Base-by-base conservation (phyloP, 441 rosid species). In the Manihot esculenta region DNA sequence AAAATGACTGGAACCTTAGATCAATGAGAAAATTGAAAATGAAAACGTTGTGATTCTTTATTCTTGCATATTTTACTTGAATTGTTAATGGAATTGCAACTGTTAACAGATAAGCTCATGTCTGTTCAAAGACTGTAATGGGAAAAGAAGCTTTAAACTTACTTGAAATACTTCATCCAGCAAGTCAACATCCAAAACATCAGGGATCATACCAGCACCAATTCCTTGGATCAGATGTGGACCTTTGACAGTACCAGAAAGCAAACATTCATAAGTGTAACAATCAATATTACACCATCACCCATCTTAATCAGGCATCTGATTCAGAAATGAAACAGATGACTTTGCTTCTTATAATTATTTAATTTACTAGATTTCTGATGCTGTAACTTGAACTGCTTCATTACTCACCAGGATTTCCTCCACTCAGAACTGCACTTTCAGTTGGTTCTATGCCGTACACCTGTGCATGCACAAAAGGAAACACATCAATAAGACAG, bases 371-470 rank as follows among this genome's bases (percentile, higher is more conserved):
- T 30, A 1, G 33, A 30, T 30, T 30, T 30, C 33, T 30, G 33
- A 30, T 30, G 33, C 33, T 7, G 6, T 3, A 18, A 17, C 56
- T 41, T 49, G 2, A 10, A 7, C 10, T 7, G 24, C 18, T 14
- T 57, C 18, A 57, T 26, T 12, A 27, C 68, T 42, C 68, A 94
- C 96, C 95, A 0, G 85, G 87, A 68, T 76, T 33, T 59, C 91
- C 87, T 75, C 97, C 96, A 84, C 71, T 88, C 63, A 93, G 66
- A 55, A 93, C 74, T n/a, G 93, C 76, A 83, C 92, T 93, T 78
- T 90, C 95, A 11, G 62, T 54, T 9, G 97, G 98, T 68, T 93
- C 97, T 4, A 91, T 79, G 3, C 94, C 96, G 45, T 77, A 85
- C 20, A 87, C 82, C 97, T 89, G 75, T 50, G 71, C 18, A 62